Percentiles rank a stretch among this genome's conserved stretches.
These are phyloP conservation scores for Fraxinus ornus DNA, from an alignment of 305 asterid species.

Conservation along the genomic window DNA sequence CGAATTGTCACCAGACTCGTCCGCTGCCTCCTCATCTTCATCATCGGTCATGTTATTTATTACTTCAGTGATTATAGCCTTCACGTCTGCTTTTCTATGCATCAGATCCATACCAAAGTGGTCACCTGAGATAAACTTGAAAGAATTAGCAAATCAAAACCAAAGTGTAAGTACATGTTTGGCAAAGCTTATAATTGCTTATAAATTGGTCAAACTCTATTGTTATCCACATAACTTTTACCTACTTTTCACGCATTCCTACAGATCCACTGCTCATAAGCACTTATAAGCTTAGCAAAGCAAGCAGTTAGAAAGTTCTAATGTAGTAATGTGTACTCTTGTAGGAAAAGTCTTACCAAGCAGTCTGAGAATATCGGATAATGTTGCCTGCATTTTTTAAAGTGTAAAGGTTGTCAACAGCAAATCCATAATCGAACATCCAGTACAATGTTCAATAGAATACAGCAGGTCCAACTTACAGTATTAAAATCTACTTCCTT, in stretches of 20 bases:
- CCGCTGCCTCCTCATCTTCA: constrained; percentile 39
- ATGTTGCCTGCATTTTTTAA: not conserved
- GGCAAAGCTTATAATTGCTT: not conserved
- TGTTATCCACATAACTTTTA: not conserved
- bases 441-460: not conserved
- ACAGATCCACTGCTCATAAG: not conserved
- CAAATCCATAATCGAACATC: not conserved
- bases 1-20: constrained; percentile 17
- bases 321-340: not conserved
- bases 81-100: constrained; percentile 47
- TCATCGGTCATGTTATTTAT: constrained; percentile 47
- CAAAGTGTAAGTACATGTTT: not conserved
- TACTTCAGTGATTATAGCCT: constrained; percentile 45
- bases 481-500: constrained; percentile 27
- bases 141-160: not conserved
- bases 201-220: not conserved
- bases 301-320: not conserved
- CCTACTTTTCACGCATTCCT: not conserved
- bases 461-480: constrained; percentile 5
- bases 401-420: not conserved
- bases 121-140: not conserved
- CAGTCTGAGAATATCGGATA: not conserved
- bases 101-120: constrained; percentile 31
- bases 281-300: not conserved
- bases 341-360: not conserved